Evolutionary conservation across 1,139 yeast species (phyloP).

Genomic region (Geotrichum phurueaensis): DNA sequence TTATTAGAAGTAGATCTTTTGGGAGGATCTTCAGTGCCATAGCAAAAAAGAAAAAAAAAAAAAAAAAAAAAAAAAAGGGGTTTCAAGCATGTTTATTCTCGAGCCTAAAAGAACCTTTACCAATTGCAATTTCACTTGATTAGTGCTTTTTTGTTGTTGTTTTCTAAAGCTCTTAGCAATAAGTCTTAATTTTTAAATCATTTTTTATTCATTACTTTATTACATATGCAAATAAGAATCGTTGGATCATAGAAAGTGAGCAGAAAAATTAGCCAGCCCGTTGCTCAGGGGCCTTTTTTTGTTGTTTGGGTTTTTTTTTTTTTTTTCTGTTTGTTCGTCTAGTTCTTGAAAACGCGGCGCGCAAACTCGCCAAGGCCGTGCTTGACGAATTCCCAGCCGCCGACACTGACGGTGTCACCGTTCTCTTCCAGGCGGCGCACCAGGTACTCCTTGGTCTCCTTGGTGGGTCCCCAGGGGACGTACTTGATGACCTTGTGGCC

Average conservation of each 20-base stretch:
- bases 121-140: too few species aligned
- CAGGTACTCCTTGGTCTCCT: constrained; percentile 86
- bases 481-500: constrained; percentile 78
- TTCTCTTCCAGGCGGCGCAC: constrained; percentile 91
- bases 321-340: not conserved
- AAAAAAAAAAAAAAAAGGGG: not conserved
- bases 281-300: not conserved
- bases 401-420: constrained; percentile 93
- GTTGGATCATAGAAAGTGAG: not conserved
- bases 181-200: not conserved
- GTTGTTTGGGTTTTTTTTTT: not conserved
- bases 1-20: not conserved
- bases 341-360: constrained; percentile 37
- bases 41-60: not conserved
- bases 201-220: not conserved
- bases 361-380: constrained; percentile 46
- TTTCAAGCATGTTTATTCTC: not conserved
- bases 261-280: not conserved
- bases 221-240: not conserved
- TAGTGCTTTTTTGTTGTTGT: not conserved
- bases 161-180: too few species aligned
- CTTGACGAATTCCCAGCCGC: constrained; percentile 70
- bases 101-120: not conserved
- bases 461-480: constrained; percentile 97
- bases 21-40: not conserved